Evolutionary conservation across 208 protist species (phyloP).

Genomic region (Acanthamoeba polyphaga): DNA sequence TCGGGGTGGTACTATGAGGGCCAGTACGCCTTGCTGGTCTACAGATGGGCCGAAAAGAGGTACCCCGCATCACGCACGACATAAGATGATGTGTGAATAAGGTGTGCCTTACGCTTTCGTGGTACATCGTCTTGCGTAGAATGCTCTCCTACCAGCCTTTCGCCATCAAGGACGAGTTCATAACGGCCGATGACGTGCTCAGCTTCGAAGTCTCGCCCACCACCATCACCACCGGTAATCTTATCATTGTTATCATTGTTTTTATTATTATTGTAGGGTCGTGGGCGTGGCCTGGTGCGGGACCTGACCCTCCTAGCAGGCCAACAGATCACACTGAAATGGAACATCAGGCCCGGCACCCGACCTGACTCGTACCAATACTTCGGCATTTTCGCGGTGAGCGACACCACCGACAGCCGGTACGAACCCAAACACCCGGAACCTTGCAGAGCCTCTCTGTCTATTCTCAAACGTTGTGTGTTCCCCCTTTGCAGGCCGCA

Average conservation of each 20-base stretch:
- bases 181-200: background rate
- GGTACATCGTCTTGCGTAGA: background rate
- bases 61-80: background rate
- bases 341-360: background rate
- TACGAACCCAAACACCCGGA: background rate
- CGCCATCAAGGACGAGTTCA: background rate
- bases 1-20: background rate
- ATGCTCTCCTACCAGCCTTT: background rate
- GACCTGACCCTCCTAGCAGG: background rate
- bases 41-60: background rate
- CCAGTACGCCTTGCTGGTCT: background rate
- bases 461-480: background rate
- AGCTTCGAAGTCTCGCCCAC: slow-evolving; percentile 50
- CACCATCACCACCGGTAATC: background rate
- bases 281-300: too few species aligned
- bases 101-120: background rate
- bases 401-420: slow-evolving; percentile 19
- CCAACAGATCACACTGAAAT: slow-evolving; percentile 2
- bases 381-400: slow-evolving; percentile 12
- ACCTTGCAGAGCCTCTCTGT: background rate
- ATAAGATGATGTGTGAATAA: background rate
- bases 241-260: background rate
- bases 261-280: background rate
- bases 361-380: slow-evolving; percentile 13
- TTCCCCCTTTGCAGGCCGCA: background rate